phyloP scores from a whole-genome alignment of 208 protist species.

The Crithidia mellificae region DNA sequence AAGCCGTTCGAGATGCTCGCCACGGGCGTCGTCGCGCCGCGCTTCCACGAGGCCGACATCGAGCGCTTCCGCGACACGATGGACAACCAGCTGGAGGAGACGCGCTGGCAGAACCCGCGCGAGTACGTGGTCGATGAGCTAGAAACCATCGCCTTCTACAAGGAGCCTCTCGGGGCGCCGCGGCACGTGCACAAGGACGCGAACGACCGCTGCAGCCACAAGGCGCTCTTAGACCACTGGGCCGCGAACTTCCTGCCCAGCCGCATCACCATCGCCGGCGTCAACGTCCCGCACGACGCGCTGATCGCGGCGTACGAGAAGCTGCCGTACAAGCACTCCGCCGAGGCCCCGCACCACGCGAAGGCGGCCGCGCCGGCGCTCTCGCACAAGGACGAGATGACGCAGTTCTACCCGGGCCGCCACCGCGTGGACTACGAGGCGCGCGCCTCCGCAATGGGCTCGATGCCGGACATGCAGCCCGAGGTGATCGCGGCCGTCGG shows the following conservation, averaged over 20 bases:
- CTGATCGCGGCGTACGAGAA: conserved; percentile 79
- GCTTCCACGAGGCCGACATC: conserved; percentile 81
- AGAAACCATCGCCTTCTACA: conserved; percentile 89
- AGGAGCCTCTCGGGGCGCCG: conserved; percentile 80
- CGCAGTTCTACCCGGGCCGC: conserved; percentile 76
- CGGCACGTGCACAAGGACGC: conserved; percentile 67
- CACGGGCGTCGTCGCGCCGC: conserved; percentile 73
- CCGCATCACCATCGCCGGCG: conserved; percentile 71
- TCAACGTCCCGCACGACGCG: conserved; percentile 82
- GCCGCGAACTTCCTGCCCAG: conserved; percentile 62
- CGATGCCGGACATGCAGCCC: conserved; percentile 80
- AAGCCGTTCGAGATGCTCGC: conserved; percentile 73
- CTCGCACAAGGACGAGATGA: conserved; percentile 56
- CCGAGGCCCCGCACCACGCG: conserved; percentile 71
- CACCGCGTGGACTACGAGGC: conserved; percentile 66
- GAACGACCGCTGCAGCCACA: conserved; percentile 80
- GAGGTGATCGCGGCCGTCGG: conserved; percentile 81
- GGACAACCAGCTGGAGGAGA: conserved; percentile 84
- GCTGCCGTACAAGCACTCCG: conserved; percentile 76
- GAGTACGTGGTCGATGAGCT: conserved; percentile 75
- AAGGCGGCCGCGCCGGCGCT: conserved; percentile 34
- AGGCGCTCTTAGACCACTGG: conserved; percentile 78
- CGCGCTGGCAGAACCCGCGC: conserved; percentile 78
- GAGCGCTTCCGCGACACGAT: conserved; percentile 89
- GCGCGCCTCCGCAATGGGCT: conserved; percentile 73